phyloP scores from a whole-genome alignment of 345 rosid genomes.

The Eucalyptus decipiens region DNA sequence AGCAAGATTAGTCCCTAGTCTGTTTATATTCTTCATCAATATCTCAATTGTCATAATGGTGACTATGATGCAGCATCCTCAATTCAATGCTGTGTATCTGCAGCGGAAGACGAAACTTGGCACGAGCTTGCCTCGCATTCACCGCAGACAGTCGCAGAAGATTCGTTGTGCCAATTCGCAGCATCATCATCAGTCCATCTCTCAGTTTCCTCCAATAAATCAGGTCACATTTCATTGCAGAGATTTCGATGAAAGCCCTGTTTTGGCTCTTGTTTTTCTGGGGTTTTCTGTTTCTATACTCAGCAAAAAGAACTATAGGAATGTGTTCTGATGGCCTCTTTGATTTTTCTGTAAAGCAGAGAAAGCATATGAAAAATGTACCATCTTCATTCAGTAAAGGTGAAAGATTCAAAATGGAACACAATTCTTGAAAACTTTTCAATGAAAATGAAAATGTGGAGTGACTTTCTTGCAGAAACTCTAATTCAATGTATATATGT shows the following conservation, averaged over 20 bases:
- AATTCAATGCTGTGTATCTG: not conserved
- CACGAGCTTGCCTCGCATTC: not conserved
- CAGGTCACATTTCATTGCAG: slow-evolving; percentile 12
- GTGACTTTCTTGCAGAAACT: not conserved
- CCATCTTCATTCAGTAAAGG: not conserved
- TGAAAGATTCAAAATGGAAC: not conserved
- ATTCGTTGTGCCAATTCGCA: not conserved
- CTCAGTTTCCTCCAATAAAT: slow-evolving; percentile 19
- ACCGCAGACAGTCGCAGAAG: not conserved
- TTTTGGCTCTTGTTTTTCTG: not conserved
- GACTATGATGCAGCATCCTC: not conserved
- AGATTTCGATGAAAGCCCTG: not conserved
- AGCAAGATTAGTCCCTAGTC: not conserved
- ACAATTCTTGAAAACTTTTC: not conserved
- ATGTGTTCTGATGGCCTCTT: not conserved
- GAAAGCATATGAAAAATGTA: not conserved
- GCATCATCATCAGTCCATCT: slow-evolving; percentile 4
- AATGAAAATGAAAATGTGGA: not conserved
- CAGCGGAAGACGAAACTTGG: not conserved
- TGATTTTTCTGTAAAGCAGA: not conserved
- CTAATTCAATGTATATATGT: not conserved
- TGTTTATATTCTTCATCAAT: not conserved
- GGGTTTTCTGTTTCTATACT: not conserved
- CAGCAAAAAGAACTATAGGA: not conserved
- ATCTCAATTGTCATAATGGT: not conserved